Evolutionary conservation across 345 rosid species (phyloP), one percentile per base, ranked within the genome.

Genomic region (Psidium guajava): DNA sequence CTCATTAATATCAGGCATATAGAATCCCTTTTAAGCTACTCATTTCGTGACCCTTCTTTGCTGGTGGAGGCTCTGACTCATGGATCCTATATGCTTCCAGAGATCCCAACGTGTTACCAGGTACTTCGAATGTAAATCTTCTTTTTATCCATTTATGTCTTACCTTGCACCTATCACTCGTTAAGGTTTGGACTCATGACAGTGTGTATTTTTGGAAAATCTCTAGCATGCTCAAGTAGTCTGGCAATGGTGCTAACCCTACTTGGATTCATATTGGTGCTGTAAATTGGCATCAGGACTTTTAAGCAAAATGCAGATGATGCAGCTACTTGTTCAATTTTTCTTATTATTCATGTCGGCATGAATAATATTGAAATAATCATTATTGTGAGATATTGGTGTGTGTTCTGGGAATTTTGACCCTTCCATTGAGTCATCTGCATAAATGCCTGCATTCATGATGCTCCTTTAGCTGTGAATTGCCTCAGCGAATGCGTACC

Each of bases 61-160:
- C 86, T 97, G 56, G 93, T 97, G 56, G 99, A 97, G 89, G 99
- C 99, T 52, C 86, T 97, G 85, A 97, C 98, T 27, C 99, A 97
- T 88, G 99, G 97, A 59, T 97, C 99, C 54, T 96, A 90, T 90
- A 94, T 95, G 98, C 87, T 93, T 82, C 93, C 98, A n/a, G 98
- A 95, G 83, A 92, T 95, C 83, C 96, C 98, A 57, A 92, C 93
- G 86, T 97, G 98, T 82, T 97, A 96, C 91, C 98, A 97, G 98
- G 99, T 97, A 69, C 24, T 83, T 86, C 42, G 51, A 36, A 18
- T 32, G 40, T 55, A 0, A 61, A 69, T 53, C 47, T 69, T 69
- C 24, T 27, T 1, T 64, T 18, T 69, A 69, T 69, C 56, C 75
- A 32, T 24, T 10, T 11, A 36, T 80, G 12, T 6, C 22, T 27